Base-by-base conservation (phyloP, 345 rosid genomes). In the Durio zibethinus region DNA sequence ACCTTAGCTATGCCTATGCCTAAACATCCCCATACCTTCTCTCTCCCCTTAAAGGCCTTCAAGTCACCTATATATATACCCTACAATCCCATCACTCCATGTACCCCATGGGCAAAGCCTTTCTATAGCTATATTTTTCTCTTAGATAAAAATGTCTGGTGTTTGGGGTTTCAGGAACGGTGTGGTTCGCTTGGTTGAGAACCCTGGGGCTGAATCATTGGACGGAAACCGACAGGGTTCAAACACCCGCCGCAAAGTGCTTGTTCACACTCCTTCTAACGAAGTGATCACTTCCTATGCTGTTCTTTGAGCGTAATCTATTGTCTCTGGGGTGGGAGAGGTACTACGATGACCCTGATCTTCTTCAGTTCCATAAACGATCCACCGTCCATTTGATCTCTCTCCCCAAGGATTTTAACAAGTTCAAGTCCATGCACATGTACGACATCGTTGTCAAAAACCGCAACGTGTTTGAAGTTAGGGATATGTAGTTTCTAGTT, bases 111-210 rank as follows among this genome's bases (percentile, higher is more conserved):
- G 7, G 42, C 53, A 50, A 65, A n/a, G 47, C 29, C 27, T 72
- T 74, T 18, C 50, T 33, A 52, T 33, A 72, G 64, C 64, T 73
- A 53, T 7, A 14, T 23, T 23, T 33, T 7, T 72, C 43, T 57
- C 50, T 35, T 21, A 80, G 36, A 43, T 4, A 67, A n/a, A n/a
- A 77, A 93, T 93, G 98, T 86, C 97, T 0, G 98, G 97, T 5
- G 93, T 92, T 56, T 93, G 98, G 98, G 83, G 87, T 53, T 90
- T 93, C 87, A 85, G 83, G 78, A 85, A 92, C 78, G 96, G 96
- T 0, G 89, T 90, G 23, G 80, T 90, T 53, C 88, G 93, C 52
- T 83, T 86, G 11, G 94, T 85, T 59, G 91, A 87, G 85, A 88
- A 91, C 75, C 92, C 91, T 0, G 88, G 83, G 31, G 86, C 82